Evolutionary conservation across 176 grass and related monocot species (phyloP), one percentile per base, ranked within the genome.

Genomic region (Miscanthus lutarioriparius): DNA sequence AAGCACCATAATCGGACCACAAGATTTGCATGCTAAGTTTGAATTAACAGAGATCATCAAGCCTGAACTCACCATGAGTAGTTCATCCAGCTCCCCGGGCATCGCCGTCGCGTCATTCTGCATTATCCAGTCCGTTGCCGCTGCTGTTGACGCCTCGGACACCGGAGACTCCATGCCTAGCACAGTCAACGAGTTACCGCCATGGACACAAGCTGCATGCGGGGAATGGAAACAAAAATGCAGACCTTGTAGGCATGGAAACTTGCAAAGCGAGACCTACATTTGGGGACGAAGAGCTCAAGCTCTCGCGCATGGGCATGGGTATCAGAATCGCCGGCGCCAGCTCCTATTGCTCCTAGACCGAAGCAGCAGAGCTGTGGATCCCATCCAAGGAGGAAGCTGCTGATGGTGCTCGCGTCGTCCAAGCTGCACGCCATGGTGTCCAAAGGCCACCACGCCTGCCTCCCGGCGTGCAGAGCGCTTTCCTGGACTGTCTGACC

Each of bases 31-130:
- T 70, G 54, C 6, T 27, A 64, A 47, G 45, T 28, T 6, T 49
- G 26, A 64, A 30, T 49, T 58, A 40, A 67, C 7, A 39, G 9
- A 33, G 23, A 28, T 72, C 25, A 28, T 72, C 25, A 14, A 14
- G 25, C 25, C 43, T 84, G 30, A 33, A 81, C 79, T 66, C 70
- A 95, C 93, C 13, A 70, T 88, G 68, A 95, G 72, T 17, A 95
- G 85, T 36, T 88, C 86, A 1, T 84, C 83, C 40, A 90, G 48
- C 63, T 88, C 88, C 15, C 77, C 73, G 1, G 74, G 19, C 82
- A 79, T 77, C 38, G 12, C 73, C 25, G 0, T 5, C 4, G 45
- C 62, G 69, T 86, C 38, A 3, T 87, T 13, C 63, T 0, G 48
- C 51, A 43, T 10, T 37, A 38, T 33, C 77, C 56, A 47, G 36